phyloP scores from a whole-genome alignment of 768 basidiomycete genomes.

The Fomitopsis serialis region DNA sequence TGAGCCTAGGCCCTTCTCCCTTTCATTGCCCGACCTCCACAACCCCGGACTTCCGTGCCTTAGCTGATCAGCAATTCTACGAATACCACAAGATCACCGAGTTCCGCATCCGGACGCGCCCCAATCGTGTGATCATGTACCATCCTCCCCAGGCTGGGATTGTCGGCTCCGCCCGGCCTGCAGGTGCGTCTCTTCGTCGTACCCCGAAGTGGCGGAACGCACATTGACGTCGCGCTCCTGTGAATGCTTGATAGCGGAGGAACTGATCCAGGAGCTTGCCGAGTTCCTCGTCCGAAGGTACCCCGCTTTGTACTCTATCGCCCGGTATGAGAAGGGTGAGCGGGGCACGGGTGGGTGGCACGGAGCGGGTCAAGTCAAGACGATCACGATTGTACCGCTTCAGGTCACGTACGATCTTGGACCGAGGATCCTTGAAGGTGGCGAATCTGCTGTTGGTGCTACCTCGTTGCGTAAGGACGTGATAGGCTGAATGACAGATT shows the following conservation, averaged over 20 bases:
- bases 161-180: conserved; percentile 14
- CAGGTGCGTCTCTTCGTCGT: conserved; percentile 6
- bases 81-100: conserved; percentile 52
- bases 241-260: conserved; percentile 39
- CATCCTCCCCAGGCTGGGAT: conserved; percentile 41
- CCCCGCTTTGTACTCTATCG: conserved; percentile 48
- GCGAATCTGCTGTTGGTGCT: conserved; percentile 53
- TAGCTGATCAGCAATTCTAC: conserved; percentile 52
- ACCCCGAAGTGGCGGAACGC: neutral
- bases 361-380: conserved; percentile 42
- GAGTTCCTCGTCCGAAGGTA: conserved; percentile 63
- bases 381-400: conserved; percentile 46
- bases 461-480: neutral
- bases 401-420: conserved; percentile 44
- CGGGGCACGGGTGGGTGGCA: conserved; percentile 29
- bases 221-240: no score
- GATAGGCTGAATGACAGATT: neutral
- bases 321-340: conserved; percentile 24
- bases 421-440: conserved; percentile 54
- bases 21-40: neutral
- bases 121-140: conserved; percentile 41
- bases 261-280: conserved; percentile 62
- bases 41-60: neutral
- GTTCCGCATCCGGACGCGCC: conserved; percentile 49
- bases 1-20: neutral